Conservation (phyloP, 2,329 filamentous ascomycete genomes). For the Aspergillus arachidicola region DNA sequence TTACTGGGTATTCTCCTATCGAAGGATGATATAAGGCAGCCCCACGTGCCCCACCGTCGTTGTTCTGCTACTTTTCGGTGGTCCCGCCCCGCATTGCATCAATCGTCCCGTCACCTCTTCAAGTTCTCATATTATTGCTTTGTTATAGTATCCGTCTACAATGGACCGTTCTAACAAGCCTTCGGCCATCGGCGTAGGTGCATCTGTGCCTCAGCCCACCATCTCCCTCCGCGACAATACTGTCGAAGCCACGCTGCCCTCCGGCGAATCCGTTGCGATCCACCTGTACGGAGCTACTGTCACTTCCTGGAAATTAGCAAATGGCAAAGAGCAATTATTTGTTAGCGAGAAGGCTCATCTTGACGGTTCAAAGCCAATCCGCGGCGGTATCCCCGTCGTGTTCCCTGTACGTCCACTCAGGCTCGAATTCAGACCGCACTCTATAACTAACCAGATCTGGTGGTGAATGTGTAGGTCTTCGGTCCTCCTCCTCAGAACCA, state of each 20-base stretch:
- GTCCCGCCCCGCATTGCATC: slow-evolving; percentile 1
- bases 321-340: slow-evolving; percentile 81
- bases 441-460: background rate
- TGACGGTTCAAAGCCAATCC: slow-evolving; percentile 85
- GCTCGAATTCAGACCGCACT: background rate
- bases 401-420: slow-evolving; percentile 73
- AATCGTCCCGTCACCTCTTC: background rate
- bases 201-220: slow-evolving; percentile 73
- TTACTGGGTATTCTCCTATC: background rate
- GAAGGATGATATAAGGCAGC: background rate
- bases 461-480: slow-evolving; percentile 63
- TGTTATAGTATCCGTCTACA: background rate
- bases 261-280: slow-evolving; percentile 83
- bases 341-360: slow-evolving; percentile 77
- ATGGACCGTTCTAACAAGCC: slow-evolving; percentile 88
- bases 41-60: slow-evolving; percentile 3
- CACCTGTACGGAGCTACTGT: slow-evolving; percentile 92
- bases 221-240: slow-evolving; percentile 74
- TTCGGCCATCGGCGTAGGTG: slow-evolving; percentile 72
- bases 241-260: slow-evolving; percentile 78
- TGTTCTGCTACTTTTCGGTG: slow-evolving; percentile 1
- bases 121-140: background rate
- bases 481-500: slow-evolving; percentile 77
- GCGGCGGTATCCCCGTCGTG: slow-evolving; percentile 88
- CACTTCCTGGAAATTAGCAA: slow-evolving; percentile 84